phyloP scores from a whole-genome alignment of 352 stramenopile species.

The Pythium graminicola region DNA sequence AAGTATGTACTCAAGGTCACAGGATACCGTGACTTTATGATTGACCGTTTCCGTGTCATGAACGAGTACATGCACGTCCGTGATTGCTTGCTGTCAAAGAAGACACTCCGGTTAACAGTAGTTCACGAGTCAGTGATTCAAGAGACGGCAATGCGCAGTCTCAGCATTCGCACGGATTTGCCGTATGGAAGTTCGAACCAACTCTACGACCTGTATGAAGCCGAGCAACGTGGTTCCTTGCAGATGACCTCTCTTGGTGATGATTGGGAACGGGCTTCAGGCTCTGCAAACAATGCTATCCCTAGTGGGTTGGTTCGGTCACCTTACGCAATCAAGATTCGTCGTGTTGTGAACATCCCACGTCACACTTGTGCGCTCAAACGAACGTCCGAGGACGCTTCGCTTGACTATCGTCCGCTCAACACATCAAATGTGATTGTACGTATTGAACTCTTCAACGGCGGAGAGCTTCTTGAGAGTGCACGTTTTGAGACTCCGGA shows the following conservation, averaged over 20 bases:
- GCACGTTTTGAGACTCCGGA: slow-evolving; percentile 62
- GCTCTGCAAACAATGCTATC: slow-evolving; percentile 25
- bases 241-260: slow-evolving; percentile 71
- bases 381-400: slow-evolving; percentile 60
- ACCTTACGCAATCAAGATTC: slow-evolving; percentile 63
- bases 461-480: slow-evolving; percentile 61
- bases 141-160: slow-evolving; percentile 69
- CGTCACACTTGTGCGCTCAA: slow-evolving; percentile 60
- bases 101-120: slow-evolving; percentile 75
- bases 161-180: slow-evolving; percentile 67
- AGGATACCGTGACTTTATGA: slow-evolving; percentile 81
- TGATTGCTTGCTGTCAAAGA: slow-evolving; percentile 81
- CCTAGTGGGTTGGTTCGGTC: slow-evolving; percentile 54
- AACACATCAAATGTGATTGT: slow-evolving; percentile 64
- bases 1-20: slow-evolving; percentile 85
- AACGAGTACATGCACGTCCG: slow-evolving; percentile 87
- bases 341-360: slow-evolving; percentile 80
- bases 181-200: slow-evolving; percentile 42
- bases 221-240: slow-evolving; percentile 53
- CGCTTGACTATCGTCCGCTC: slow-evolving; percentile 39
- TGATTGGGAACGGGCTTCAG: slow-evolving; percentile 52
- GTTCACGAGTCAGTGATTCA: slow-evolving; percentile 84
- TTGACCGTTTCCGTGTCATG: slow-evolving; percentile 73
- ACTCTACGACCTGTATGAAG: slow-evolving; percentile 45
- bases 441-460: slow-evolving; percentile 72